Evolutionary conservation across 140 eudicot species (phyloP).

Genomic region (Oenanthe javanica): DNA sequence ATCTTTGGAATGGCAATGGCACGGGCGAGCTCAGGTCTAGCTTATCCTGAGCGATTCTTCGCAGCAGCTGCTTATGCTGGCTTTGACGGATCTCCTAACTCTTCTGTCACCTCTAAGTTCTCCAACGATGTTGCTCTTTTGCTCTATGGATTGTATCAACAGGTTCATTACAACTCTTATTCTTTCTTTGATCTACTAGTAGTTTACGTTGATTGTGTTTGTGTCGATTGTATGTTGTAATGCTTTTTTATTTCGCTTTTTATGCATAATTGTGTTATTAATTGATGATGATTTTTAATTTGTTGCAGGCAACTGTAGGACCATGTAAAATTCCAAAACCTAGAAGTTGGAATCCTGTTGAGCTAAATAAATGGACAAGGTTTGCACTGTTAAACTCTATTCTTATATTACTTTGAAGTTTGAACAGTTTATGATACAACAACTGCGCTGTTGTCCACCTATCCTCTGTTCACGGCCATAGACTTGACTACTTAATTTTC

Average conservation of each 20-base stretch:
- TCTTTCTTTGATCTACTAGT: too few relatives aligned
- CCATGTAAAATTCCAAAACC: constrained; percentile 92
- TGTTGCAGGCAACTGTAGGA: constrained; percentile 88
- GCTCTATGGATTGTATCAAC: constrained; percentile 85
- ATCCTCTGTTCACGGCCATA: not conserved
- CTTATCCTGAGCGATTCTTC: constrained; percentile 92
- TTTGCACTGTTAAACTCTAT: constrained; percentile 24
- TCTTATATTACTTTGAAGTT: not conserved
- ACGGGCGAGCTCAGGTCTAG: constrained; percentile 74
- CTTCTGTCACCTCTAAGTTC: constrained; percentile 69
- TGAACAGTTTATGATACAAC: not conserved
- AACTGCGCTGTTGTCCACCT: not conserved
- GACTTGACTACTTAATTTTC: not conserved
- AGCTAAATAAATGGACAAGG: constrained; percentile 99
- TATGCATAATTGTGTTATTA: not conserved
- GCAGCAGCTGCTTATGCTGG: constrained; percentile 95
- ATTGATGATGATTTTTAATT: constrained; percentile 10
- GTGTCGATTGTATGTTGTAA: too few relatives aligned
- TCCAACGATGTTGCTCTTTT: constrained; percentile 69
- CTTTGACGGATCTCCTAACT: constrained; percentile 62
- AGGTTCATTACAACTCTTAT: constrained; percentile 25
- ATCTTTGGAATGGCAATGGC: constrained; percentile 51
- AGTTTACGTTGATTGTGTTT: too few relatives aligned
- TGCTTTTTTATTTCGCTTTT: too few relatives aligned
- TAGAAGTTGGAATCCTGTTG: constrained; percentile 92